Conservation (phyloP, 164 flowering plant genomes). For the Sedum album region DNA sequence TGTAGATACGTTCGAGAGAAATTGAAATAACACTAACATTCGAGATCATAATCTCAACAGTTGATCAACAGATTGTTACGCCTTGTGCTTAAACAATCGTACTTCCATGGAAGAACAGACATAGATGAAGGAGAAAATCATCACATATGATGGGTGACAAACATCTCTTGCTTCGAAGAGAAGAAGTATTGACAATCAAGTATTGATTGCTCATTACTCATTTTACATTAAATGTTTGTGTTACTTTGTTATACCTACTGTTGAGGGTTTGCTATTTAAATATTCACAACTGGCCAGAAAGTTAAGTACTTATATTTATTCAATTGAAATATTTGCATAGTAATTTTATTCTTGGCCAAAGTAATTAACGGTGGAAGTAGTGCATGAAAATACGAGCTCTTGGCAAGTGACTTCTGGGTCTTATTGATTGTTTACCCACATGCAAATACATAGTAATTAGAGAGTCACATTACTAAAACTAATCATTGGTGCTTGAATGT, state of each 20-base stretch:
- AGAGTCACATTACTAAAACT: no score
- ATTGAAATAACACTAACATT: no score
- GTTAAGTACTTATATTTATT: neutral
- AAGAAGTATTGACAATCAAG: neutral
- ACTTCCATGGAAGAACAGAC: neutral
- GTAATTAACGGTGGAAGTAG: neutral
- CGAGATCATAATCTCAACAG: no score
- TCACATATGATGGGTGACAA: neutral
- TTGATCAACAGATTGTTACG: neutral
- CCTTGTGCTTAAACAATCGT: neutral
- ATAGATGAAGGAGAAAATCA: neutral
- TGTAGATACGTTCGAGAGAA: no score
- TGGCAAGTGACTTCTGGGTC: neutral
- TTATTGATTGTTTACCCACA: neutral
- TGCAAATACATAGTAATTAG: no score
- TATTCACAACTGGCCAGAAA: neutral
- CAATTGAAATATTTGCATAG: neutral
- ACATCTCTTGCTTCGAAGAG: conserved; percentile 7
- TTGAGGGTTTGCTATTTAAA: no score
- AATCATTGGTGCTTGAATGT: no score
- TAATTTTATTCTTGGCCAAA: neutral
- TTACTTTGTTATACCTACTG: no score
- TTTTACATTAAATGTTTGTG: neutral
- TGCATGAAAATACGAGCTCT: conserved; percentile 2
- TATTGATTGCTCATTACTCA: neutral